Evolutionary conservation across 495 filamentous ascomycete species (phyloP), one percentile per base, ranked within the genome.

Genomic region (Aspergillus sclerotiicarbonarius): DNA sequence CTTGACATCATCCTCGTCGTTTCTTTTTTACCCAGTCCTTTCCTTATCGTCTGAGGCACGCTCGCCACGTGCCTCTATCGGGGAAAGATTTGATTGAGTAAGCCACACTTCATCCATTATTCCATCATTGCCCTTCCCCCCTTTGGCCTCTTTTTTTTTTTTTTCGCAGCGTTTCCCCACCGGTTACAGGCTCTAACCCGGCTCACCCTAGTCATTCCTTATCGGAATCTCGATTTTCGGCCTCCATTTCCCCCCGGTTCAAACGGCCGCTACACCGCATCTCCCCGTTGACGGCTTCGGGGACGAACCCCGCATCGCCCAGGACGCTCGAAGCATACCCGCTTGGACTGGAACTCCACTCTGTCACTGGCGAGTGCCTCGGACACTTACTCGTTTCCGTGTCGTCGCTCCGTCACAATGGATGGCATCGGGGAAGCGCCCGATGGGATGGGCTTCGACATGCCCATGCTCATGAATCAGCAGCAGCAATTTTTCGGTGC

Each of bases 401-500:
- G 6, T 44, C 21, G 13, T 43, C 47, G n/a, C 41, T 56, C 48
- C 31, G 12, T n/a, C 43, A 64, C 54, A 54, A 79, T 79, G 76
- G 73, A 79, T 47, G 69, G 68, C 43, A 61, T 76, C 54, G 73
- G 72, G 64, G 76, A 76, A 37, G 73, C 65, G 51, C 53, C 65
- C 25, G 71, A 78, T 30, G 71, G 70, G 56, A 62, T 76, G 68
- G 73, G 72, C 47, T 76, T 76, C 54, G 74, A 77, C 39, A 71
- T 76, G 71, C 71, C 73, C 51, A 70, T 69, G 57, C 72, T 76
- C 62, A 73, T 76, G 71, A 81, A 84, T 59, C 86, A 87, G 47
- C 86, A 90, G 53, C 83, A 86, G 31, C 85, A 87, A 70, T 83
- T 92, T 39, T 92, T 88, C 62, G 85, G 86, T 43, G 80, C 73